Evolutionary conservation across 192 early-diverging fungal genomes (phyloP).

Genomic region (Gigaspora rosea): DNA sequence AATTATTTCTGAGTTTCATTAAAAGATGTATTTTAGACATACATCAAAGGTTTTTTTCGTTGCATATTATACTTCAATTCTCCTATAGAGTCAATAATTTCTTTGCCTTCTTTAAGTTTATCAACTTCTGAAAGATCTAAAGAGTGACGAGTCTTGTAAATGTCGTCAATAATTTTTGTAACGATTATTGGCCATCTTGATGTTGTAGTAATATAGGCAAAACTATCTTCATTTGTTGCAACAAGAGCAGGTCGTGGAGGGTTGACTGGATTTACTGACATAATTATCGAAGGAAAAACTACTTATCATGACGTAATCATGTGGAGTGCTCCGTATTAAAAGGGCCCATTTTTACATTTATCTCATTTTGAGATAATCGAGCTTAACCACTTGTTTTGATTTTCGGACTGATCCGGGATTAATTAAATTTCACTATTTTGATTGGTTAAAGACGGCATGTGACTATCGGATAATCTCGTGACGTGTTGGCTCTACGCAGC

Average conservation of each 20-base stretch:
- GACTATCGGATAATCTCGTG: too few relatives aligned
- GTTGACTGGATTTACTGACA: conserved; percentile 21
- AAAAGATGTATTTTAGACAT: not conserved
- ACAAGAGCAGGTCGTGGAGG: conserved; percentile 66
- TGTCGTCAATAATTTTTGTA: conserved; percentile 73
- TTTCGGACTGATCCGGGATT: too few relatives aligned
- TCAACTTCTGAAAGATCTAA: conserved; percentile 33
- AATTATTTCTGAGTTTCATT: not conserved
- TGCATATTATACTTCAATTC: conserved; percentile 76
- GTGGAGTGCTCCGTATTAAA: too few relatives aligned
- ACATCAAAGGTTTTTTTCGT: conserved; percentile 58
- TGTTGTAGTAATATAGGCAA: conserved; percentile 77
- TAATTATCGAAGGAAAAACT: too few relatives aligned
- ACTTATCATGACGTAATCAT: too few relatives aligned
- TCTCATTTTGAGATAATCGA: too few relatives aligned
- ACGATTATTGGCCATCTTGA: conserved; percentile 84
- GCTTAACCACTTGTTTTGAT: too few relatives aligned
- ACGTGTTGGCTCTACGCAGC: too few relatives aligned
- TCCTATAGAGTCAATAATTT: conserved; percentile 63
- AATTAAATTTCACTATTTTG: too few relatives aligned
- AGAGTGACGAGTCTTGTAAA: conserved; percentile 58
- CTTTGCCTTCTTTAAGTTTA: conserved; percentile 65
- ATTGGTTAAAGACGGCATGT: too few relatives aligned
- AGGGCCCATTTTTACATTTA: too few relatives aligned
- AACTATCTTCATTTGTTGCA: conserved; percentile 62